These are phyloP conservation scores for Colletotrichum higginsianum DNA, from an alignment of 2,329 filamentous ascomycete species.

Conservation along the genomic window DNA sequence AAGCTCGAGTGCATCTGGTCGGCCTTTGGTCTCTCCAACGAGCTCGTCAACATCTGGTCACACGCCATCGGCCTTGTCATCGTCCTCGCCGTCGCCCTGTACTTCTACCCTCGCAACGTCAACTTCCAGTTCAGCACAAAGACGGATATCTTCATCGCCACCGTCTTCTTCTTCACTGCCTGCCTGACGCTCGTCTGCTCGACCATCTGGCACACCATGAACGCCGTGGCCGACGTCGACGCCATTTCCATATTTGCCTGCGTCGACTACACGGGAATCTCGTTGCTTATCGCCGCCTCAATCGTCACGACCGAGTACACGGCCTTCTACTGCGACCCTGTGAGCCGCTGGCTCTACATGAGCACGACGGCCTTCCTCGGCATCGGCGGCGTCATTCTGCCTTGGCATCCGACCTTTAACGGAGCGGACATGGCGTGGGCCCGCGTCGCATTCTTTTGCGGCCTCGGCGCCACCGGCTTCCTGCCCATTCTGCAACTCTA, in stretches of 20 bases:
- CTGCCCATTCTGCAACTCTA: constrained; percentile 89
- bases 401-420: constrained; percentile 98
- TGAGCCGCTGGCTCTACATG: constrained; percentile 91
- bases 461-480: constrained; percentile 89
- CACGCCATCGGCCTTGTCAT: constrained; percentile 91
- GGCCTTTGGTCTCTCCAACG: constrained; percentile 89
- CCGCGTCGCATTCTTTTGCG: constrained; percentile 91
- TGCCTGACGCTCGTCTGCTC: constrained; percentile 96
- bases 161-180: constrained; percentile 95
- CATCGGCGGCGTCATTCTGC: constrained; percentile 88
- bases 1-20: constrained; percentile 91
- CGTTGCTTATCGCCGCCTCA: constrained; percentile 91
- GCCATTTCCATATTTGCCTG: constrained; percentile 96
- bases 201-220: constrained; percentile 99
- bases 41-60: constrained; percentile 98
- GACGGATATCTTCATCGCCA: constrained; percentile 90
- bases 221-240: constrained; percentile 90
- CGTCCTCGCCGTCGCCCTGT: constrained; percentile 90
- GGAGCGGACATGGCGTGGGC: constrained; percentile 92
- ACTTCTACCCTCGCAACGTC: constrained; percentile 91
- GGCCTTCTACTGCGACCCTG: constrained; percentile 96
- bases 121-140: constrained; percentile 92
- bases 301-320: constrained; percentile 99
- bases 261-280: constrained; percentile 98
- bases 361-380: constrained; percentile 84